phyloP scores from a whole-genome alignment of 2,329 filamentous ascomycete genomes.

The Tolypocladium ovalisporum region DNA sequence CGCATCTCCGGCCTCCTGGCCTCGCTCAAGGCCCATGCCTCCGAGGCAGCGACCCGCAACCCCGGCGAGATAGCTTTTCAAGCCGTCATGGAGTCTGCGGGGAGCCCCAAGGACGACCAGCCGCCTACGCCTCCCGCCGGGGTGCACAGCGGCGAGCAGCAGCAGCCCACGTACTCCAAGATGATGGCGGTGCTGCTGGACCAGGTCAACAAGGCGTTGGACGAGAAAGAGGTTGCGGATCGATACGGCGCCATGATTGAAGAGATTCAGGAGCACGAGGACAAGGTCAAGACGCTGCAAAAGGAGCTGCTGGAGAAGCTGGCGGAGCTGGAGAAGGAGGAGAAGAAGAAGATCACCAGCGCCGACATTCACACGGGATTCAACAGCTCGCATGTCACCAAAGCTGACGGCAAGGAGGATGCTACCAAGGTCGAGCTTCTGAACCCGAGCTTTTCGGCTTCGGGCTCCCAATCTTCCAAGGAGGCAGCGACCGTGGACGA shows the following conservation, averaged over 20 bases:
- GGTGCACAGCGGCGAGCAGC: conserved; percentile 63
- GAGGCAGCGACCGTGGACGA: conserved; percentile 39
- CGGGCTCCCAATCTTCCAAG: conserved; percentile 2
- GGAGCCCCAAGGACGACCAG: conserved; percentile 60
- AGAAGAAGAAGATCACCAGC: conserved; percentile 85
- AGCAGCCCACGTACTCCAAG: conserved; percentile 77
- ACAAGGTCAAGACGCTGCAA: conserved; percentile 70
- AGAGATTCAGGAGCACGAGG: conserved; percentile 66
- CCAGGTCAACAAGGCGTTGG: conserved; percentile 76
- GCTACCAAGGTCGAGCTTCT: conserved; percentile 57
- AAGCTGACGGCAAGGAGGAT: conserved; percentile 40
- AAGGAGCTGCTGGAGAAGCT: conserved; percentile 64
- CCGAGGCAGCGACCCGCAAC: conserved; percentile 51
- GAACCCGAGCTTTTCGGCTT: conserved; percentile 47
- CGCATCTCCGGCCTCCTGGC: conserved; percentile 73
- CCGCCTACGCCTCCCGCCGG: conserved; percentile 67
- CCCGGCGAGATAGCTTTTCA: conserved; percentile 81
- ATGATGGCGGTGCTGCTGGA: conserved; percentile 98
- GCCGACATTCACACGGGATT: conserved; percentile 84
- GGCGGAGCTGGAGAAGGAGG: conserved; percentile 72
- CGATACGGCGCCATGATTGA: conserved; percentile 66
- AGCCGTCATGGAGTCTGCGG: conserved; percentile 72
- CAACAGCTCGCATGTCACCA: conserved; percentile 72
- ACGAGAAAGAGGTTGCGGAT: conserved; percentile 60
- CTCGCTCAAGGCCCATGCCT: conserved; percentile 63